Evolutionary conservation across 768 basidiomycete genomes (phyloP).

Genomic region (Lyophyllum atratum): DNA sequence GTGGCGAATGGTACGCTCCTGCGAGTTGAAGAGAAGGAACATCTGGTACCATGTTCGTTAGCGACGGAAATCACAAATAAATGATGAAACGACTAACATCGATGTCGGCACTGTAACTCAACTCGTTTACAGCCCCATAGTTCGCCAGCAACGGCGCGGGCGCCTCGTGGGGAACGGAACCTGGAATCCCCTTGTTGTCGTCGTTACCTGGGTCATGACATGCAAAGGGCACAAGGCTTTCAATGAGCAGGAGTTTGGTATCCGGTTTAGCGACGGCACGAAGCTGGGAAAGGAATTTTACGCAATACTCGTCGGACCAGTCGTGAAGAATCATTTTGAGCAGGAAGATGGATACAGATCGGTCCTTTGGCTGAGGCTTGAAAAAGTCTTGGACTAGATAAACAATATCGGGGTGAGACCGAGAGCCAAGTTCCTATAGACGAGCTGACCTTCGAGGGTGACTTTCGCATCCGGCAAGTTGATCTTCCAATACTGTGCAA

Average conservation of each 20-base stretch:
- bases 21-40: constrained; percentile 4
- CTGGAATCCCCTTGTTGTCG: constrained; percentile 19
- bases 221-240: constrained; percentile 3
- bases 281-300: neutral
- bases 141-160: constrained; percentile 39
- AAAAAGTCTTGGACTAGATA: constrained; percentile 1
- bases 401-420: too few relatives aligned
- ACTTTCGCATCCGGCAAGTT: too few relatives aligned
- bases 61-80: neutral
- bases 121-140: constrained; percentile 28
- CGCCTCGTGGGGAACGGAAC: constrained; percentile 15
- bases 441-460: too few relatives aligned
- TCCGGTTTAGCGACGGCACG: neutral
- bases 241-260: constrained; percentile 2
- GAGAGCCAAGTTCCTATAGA: too few relatives aligned
- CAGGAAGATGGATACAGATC: neutral
- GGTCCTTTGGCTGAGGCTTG: neutral
- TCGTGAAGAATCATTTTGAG: neutral
- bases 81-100: constrained; percentile 16
- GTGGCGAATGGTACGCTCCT: constrained; percentile 7
- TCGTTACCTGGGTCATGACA: constrained; percentile 2
- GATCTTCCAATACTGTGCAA: too few relatives aligned
- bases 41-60: neutral
- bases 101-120: neutral
- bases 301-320: neutral